These are phyloP conservation scores for Holtermannia corniformis DNA, from an alignment of 768 basidiomycete species.

Conservation along the genomic window DNA sequence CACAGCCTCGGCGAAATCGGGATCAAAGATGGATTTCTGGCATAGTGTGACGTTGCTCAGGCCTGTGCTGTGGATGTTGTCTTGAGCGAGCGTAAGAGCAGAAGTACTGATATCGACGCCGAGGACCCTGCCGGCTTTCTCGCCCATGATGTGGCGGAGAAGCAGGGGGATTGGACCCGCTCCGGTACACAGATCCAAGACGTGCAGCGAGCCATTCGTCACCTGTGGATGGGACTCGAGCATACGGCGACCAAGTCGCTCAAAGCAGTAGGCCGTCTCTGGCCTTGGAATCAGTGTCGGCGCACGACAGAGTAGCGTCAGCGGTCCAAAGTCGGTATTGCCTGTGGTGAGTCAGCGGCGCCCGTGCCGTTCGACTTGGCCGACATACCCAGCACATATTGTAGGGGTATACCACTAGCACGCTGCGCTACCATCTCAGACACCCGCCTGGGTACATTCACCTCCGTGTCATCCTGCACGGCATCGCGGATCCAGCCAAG, in stretches of 20 bases:
- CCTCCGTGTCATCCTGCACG: not conserved
- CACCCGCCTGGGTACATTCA: slow-evolving; percentile 7
- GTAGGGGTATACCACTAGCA: slow-evolving; percentile 64
- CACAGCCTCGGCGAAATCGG: not conserved
- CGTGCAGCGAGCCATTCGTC: slow-evolving; percentile 33
- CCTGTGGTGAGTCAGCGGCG: slow-evolving; percentile 11
- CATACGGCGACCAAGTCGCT: slow-evolving; percentile 48
- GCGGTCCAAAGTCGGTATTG: slow-evolving; percentile 58
- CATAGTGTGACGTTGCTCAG: not conserved
- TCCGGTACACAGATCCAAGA: slow-evolving; percentile 89
- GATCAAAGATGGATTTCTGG: not conserved
- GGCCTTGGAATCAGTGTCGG: slow-evolving; percentile 90
- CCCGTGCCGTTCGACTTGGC: not conserved
- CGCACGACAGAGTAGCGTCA: slow-evolving; percentile 60
- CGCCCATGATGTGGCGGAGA: slow-evolving; percentile 49
- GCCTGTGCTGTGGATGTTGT: slow-evolving; percentile 9
- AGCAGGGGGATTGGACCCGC: slow-evolving; percentile 83
- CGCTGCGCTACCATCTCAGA: slow-evolving; percentile 52
- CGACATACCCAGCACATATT: slow-evolving; percentile 74
- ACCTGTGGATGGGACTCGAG: slow-evolving; percentile 12
- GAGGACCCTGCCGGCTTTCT: not conserved
- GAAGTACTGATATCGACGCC: slow-evolving; percentile 22
- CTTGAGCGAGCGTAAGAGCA: slow-evolving; percentile 20
- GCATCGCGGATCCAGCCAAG: slow-evolving; percentile 48
- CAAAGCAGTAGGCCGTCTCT: slow-evolving; percentile 53